These are phyloP conservation scores for Tremellales sp. DNA, from an alignment of 1,284 basidiomycete genomes.

Conservation along the genomic window DNA sequence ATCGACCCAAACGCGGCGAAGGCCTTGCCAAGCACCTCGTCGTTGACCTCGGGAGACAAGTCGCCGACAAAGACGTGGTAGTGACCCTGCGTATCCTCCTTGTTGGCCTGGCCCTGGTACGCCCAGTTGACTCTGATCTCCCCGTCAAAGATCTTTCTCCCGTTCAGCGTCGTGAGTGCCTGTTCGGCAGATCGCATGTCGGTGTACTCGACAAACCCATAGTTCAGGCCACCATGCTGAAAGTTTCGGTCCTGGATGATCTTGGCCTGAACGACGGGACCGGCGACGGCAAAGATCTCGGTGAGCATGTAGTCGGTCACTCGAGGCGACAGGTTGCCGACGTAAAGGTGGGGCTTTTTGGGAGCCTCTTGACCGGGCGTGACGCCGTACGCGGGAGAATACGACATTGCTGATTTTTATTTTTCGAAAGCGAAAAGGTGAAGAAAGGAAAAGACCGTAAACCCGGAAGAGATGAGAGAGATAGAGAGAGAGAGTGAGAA, in stretches of 20 bases:
- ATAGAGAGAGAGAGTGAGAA: background rate
- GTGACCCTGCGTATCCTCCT: conserved; percentile 88
- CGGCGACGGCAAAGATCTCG: conserved; percentile 93
- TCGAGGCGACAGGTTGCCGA: conserved; percentile 90
- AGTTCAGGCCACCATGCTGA: conserved; percentile 95
- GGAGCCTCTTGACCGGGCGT: conserved; percentile 28
- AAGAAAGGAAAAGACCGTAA: conserved; percentile 1
- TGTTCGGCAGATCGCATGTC: conserved; percentile 97
- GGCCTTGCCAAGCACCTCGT: conserved; percentile 91
- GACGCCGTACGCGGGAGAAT: conserved; percentile 4
- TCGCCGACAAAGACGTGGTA: conserved; percentile 99
- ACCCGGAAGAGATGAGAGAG: background rate
- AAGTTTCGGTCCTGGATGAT: conserved; percentile 98
- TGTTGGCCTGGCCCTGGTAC: conserved; percentile 81
- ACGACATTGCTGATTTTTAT: conserved; percentile 1
- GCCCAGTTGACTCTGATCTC: conserved; percentile 98
- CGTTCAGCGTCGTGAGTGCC: conserved; percentile 92
- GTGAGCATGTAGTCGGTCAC: conserved; percentile 73
- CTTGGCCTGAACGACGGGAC: conserved; percentile 93
- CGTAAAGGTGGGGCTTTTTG: conserved; percentile 80
- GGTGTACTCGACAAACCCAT: conserved; percentile 96
- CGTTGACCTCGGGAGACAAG: conserved; percentile 94
- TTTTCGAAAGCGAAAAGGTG: conserved; percentile 6
- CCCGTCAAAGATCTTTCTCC: conserved; percentile 95
- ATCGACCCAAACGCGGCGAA: conserved; percentile 92